Percentiles rank a stretch among this genome's conserved stretches.
phyloP scores from a whole-genome alignment of 2,329 filamentous ascomycete species.

The Clonostachys solani region DNA sequence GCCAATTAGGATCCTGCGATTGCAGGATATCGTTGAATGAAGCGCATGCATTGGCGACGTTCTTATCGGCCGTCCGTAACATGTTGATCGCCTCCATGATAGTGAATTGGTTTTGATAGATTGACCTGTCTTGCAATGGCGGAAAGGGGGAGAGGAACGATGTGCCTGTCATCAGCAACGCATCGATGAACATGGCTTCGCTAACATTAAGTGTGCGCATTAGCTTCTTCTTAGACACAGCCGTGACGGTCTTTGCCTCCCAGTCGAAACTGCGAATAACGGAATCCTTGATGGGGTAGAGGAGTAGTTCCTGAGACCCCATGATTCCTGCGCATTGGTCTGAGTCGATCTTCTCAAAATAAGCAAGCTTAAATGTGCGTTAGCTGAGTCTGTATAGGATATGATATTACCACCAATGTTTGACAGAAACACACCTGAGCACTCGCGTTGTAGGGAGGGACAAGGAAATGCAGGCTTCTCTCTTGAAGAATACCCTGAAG shows the following conservation, averaged over 20 bases:
- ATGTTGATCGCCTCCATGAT: slow-evolving; percentile 77
- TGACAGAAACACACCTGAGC: slow-evolving; percentile 61
- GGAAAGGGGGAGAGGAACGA: slow-evolving; percentile 78
- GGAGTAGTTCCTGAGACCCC: slow-evolving; percentile 78
- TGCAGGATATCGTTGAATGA: slow-evolving; percentile 77
- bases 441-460: slow-evolving; percentile 83
- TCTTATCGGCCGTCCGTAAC: slow-evolving; percentile 63
- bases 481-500: slow-evolving; percentile 71
- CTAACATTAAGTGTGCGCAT: slow-evolving; percentile 59
- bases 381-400: slow-evolving; percentile 6
- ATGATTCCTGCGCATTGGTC: slow-evolving; percentile 73
- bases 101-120: slow-evolving; percentile 53
- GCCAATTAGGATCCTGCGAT: slow-evolving; percentile 68
- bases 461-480: slow-evolving; percentile 68
- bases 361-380: slow-evolving; percentile 57
- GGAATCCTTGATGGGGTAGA: slow-evolving; percentile 78
- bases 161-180: slow-evolving; percentile 77
- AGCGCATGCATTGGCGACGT: slow-evolving; percentile 69
- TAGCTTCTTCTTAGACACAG: slow-evolving; percentile 63
- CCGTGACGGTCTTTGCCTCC: slow-evolving; percentile 59
- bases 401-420: background rate
- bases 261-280: slow-evolving; percentile 67
- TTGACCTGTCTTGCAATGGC: slow-evolving; percentile 57
- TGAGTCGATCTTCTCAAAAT: slow-evolving; percentile 65
- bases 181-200: slow-evolving; percentile 77